Conservation (phyloP, 768 basidiomycete genomes). For the Pleurotus sapidus region DNA sequence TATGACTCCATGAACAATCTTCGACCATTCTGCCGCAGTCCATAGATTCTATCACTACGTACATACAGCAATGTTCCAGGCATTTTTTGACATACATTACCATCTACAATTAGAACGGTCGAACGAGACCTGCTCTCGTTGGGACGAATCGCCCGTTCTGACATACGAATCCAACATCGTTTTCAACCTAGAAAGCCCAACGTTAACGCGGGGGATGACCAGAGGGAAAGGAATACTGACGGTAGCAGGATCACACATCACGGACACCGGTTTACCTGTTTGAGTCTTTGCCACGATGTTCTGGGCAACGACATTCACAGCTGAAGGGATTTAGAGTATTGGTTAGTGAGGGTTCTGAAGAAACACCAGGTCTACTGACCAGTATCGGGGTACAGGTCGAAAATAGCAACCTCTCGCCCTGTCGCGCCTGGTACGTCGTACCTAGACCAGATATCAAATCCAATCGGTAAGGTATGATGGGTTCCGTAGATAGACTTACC, state of each 20-base stretch:
- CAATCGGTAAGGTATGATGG: background rate
- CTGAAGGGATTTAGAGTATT: slow-evolving; percentile 19
- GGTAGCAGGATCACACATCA: slow-evolving; percentile 53
- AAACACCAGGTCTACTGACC: slow-evolving; percentile 27
- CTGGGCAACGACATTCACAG: slow-evolving; percentile 47
- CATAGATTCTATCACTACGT: too few species aligned
- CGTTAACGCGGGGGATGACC: background rate
- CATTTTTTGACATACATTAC: too few species aligned
- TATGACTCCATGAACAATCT: too few species aligned
- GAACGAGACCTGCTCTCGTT: slow-evolving; percentile 26
- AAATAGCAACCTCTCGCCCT: slow-evolving; percentile 55
- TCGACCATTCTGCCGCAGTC: too few species aligned
- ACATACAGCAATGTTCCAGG: too few species aligned
- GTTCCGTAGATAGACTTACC: slow-evolving; percentile 24
- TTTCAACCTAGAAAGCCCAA: slow-evolving; percentile 30
- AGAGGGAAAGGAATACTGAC: slow-evolving; percentile 26
- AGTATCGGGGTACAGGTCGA: slow-evolving; percentile 57
- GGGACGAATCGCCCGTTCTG: slow-evolving; percentile 42
- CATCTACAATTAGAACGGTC: background rate
- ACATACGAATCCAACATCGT: slow-evolving; percentile 49
- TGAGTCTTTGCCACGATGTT: slow-evolving; percentile 44
- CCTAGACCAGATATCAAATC: slow-evolving; percentile 15
- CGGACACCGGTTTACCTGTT: slow-evolving; percentile 38
- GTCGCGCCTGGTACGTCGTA: slow-evolving; percentile 52
- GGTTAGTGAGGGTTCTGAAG: background rate